Base-by-base conservation (phyloP, 1,284 basidiomycete genomes). In the Heterobasidion occidentale region DNA sequence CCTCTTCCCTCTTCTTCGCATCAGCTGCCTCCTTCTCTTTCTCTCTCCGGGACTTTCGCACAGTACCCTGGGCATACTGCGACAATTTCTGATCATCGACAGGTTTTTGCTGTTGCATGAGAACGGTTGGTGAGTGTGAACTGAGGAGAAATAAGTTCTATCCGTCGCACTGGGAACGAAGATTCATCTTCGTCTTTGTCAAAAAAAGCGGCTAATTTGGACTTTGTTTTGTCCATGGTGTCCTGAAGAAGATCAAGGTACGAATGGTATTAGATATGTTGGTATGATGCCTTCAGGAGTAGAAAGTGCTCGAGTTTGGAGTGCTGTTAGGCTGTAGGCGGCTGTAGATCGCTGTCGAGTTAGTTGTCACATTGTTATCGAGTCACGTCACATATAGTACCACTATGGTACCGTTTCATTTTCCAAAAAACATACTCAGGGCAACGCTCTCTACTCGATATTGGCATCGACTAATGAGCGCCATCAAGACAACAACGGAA, bases 1-100 rank as follows among this genome's bases (percentile, higher is more conserved):
- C 92, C 64, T 90, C 86, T 67, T 91, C 86, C 62, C 78, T 83
- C 67, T 85, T 85, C 73, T 94, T 94, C 36, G 88, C 90, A 56
- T 92, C 90, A 50, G 92, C 93, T 52, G 84, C 86, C 67, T 97
- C 94, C 63, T 88, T 83, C 67, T 97, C 94, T 67, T 90, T 93
- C 70, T 96, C 90, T 56, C 86, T 74, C 54, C 82, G 79, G 27
- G 90, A 90, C 70, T 92, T 92, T 53, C 83, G 78, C 46, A 84
- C 78, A 36, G 79, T 86, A 27, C 88, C 88, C 65, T 88, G 82
- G 38, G 88, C 71, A 67, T 87, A 92, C 56, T 89, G 83, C 17
- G 85, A 84, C 55, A 88, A 71, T 70, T 92, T 92, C 63, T 84
- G 80, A 65, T 87, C 84, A 65, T 92, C 88, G 61, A 89, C 75